phyloP scores from a whole-genome alignment of 2,329 filamentous ascomycete species.

The Sporothrix pallida region DNA sequence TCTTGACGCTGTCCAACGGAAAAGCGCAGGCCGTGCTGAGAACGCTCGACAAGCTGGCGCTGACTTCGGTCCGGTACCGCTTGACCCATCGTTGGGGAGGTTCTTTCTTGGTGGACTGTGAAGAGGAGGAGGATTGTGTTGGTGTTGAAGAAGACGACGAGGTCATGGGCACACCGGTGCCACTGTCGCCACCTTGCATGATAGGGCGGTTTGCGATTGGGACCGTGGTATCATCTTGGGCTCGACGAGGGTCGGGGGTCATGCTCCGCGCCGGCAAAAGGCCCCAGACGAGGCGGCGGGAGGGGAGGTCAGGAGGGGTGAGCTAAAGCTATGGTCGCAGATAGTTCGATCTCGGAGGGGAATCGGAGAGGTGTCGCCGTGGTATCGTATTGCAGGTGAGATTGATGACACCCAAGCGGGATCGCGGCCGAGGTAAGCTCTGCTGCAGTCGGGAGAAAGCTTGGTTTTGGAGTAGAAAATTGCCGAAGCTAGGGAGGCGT shows the following conservation, averaged over 20 bases:
- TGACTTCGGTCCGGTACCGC: conserved; percentile 79
- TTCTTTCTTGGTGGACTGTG: neutral
- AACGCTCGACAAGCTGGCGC: conserved; percentile 77
- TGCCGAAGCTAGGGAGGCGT: neutral
- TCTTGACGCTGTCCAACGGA: conserved; percentile 87
- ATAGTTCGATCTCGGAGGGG: neutral
- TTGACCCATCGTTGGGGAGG: conserved; percentile 63
- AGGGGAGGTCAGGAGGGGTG: neutral
- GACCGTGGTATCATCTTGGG: conserved; percentile 51
- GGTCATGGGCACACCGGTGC: conserved; percentile 34
- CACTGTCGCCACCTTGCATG: conserved; percentile 46
- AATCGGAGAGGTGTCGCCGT: neutral
- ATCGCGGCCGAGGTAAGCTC: neutral
- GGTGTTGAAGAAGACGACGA: neutral
- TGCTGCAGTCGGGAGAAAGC: neutral
- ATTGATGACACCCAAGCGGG: conserved; percentile 1
- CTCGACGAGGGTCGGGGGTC: conserved; percentile 49
- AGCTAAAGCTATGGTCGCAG: conserved; percentile 31
- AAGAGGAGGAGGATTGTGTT: neutral
- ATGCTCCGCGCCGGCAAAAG: conserved; percentile 40
- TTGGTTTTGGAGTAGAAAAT: too few species aligned
- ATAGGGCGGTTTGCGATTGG: conserved; percentile 47
- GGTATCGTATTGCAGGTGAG: neutral
- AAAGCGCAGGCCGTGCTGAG: conserved; percentile 82
- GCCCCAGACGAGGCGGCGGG: conserved; percentile 23